These are phyloP conservation scores for Boletus barrowsii DNA, from an alignment of 768 basidiomycete species.

Conservation along the genomic window DNA sequence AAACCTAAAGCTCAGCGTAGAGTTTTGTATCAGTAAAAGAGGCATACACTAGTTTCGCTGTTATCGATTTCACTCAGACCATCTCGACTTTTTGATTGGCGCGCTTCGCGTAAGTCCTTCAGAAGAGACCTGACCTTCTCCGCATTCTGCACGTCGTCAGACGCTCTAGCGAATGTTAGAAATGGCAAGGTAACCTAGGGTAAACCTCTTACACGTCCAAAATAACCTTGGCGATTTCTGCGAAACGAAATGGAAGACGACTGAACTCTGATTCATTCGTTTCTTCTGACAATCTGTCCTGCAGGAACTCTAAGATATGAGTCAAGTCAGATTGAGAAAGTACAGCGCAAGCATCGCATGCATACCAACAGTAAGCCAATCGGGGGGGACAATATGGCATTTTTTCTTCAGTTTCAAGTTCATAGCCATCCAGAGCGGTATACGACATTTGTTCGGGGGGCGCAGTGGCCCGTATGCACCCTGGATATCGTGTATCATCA, in stretches of 20 bases:
- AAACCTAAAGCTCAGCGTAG: neutral
- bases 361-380: constrained; percentile 86
- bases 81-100: constrained; percentile 89
- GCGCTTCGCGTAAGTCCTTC: constrained; percentile 93
- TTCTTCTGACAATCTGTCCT: constrained; percentile 71
- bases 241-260: constrained; percentile 79
- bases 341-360: neutral
- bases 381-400: constrained; percentile 87
- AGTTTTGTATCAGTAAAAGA: neutral
- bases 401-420: constrained; percentile 94
- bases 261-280: constrained; percentile 73
- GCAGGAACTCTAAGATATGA: constrained; percentile 64
- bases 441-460: constrained; percentile 77
- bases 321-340: neutral
- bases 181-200: neutral
- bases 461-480: constrained; percentile 91
- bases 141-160: constrained; percentile 84
- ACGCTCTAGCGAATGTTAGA: constrained; percentile 52
- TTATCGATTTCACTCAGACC: constrained; percentile 80
- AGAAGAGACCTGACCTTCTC: constrained; percentile 82
- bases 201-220: constrained; percentile 77
- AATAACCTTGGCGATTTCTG: constrained; percentile 87
- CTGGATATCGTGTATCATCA: constrained; percentile 39
- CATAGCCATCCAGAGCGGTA: constrained; percentile 96
- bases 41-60: constrained; percentile 74